Evolutionary conservation across 139 green algal species (phyloP).

Genomic region (Chlorella sp.): DNA sequence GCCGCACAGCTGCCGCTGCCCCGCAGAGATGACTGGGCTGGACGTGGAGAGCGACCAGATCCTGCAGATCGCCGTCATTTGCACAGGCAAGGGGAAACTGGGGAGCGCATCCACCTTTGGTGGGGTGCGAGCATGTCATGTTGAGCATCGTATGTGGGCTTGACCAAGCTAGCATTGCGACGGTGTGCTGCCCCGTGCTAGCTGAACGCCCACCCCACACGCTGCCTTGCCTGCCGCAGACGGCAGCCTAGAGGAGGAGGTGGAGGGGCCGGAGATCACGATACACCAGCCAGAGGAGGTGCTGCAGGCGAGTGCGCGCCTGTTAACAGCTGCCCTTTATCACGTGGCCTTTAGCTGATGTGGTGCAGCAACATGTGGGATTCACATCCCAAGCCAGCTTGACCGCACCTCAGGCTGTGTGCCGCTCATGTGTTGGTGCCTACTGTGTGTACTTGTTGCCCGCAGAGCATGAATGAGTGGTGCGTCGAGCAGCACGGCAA

Average conservation of each 20-base stretch:
- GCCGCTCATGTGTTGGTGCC: constrained; percentile 32
- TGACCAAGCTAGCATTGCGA: too few relatives aligned
- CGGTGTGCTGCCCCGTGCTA: background rate
- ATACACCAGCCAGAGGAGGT: constrained; percentile 89
- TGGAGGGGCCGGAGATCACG: constrained; percentile 84
- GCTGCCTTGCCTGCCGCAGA: constrained; percentile 34
- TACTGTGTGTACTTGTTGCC: background rate
- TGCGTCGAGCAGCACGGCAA: constrained; percentile 86
- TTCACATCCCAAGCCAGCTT: too few relatives aligned
- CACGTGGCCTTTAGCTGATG: too few relatives aligned
- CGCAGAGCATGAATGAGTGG: constrained; percentile 92
- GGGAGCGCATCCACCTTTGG: background rate
- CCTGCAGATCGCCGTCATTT: constrained; percentile 90
- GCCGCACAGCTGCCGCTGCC: too few relatives aligned
- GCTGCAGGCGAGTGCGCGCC: constrained; percentile 28
- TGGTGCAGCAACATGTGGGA: too few relatives aligned
- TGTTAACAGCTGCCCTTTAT: too few relatives aligned
- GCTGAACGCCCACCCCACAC: background rate
- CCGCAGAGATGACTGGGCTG: constrained; percentile 75
- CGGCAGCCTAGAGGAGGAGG: constrained; percentile 59
- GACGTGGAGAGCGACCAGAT: constrained; percentile 85
- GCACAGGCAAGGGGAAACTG: constrained; percentile 58
- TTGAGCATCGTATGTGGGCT: background rate
- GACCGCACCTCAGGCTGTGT: background rate
- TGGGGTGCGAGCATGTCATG: background rate